Evolutionary conservation across 2,329 filamentous ascomycete species (phyloP).

Genomic region (Acephala macrosclerotiorum): DNA sequence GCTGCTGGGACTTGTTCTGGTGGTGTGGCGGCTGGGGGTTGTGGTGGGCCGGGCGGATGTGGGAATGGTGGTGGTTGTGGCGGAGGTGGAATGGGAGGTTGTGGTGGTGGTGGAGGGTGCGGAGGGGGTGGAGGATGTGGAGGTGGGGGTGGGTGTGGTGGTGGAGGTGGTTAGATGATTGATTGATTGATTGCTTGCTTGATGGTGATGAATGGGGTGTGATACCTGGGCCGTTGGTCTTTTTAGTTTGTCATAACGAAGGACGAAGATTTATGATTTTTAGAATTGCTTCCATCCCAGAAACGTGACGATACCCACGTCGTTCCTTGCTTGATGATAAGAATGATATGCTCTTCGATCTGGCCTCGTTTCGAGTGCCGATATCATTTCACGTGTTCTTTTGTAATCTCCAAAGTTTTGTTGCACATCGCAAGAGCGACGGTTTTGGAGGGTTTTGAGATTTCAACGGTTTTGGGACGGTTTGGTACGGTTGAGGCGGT

Average conservation of each 20-base stretch:
- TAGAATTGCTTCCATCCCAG: neutral
- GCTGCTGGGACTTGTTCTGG: conserved; percentile 57
- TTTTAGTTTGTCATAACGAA: neutral
- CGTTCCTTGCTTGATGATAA: too few species aligned
- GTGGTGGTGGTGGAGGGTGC: conserved; percentile 19
- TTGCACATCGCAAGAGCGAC: too few species aligned
- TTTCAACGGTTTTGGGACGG: too few species aligned
- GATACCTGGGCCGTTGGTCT: neutral
- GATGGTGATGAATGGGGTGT: neutral
- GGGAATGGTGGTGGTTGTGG: neutral
- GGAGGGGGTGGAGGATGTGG: conserved; percentile 17
- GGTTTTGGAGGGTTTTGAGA: too few species aligned
- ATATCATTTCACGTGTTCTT: too few species aligned
- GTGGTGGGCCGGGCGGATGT: conserved; percentile 45
- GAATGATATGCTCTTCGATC: too few species aligned
- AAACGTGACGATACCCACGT: neutral
- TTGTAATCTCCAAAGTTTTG: too few species aligned
- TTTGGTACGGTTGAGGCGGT: too few species aligned
- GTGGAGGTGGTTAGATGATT: conserved; percentile 14
- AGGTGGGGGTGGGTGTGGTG: conserved; percentile 14
- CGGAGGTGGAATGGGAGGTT: conserved; percentile 32
- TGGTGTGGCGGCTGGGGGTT: conserved; percentile 49
- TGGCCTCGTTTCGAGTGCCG: too few species aligned
- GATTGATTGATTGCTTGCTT: conserved; percentile 1
- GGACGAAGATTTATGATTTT: neutral